Conservation (phyloP, 1,284 basidiomycete species). For the Cystobasidium pallidum region DNA sequence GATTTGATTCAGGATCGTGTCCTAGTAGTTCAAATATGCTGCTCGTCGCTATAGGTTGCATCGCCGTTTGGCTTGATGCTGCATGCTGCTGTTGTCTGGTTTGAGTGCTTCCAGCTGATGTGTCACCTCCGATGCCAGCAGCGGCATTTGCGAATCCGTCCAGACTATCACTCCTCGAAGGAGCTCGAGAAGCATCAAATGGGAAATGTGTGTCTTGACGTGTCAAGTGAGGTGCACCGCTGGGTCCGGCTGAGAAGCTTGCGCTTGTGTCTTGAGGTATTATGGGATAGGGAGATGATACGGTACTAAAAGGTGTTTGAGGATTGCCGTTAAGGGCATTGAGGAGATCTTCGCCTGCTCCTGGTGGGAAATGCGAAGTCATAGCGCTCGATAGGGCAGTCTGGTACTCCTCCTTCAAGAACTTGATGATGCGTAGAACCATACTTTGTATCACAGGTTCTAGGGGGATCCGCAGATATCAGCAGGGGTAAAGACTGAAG, state of each 20-base stretch:
- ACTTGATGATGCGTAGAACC: slow-evolving; percentile 83
- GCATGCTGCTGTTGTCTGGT: slow-evolving; percentile 15
- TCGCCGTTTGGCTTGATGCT: slow-evolving; percentile 6
- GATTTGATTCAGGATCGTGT: slow-evolving; percentile 27
- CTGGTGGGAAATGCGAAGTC: slow-evolving; percentile 68
- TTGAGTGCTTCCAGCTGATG: neutral
- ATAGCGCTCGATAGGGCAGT: slow-evolving; percentile 56
- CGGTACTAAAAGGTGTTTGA: slow-evolving; percentile 58
- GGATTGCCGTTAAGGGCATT: slow-evolving; percentile 64
- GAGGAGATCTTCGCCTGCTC: slow-evolving; percentile 76
- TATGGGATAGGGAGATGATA: slow-evolving; percentile 32
- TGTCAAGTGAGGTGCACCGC: slow-evolving; percentile 6
- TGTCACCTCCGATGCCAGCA: neutral
- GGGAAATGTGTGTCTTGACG: slow-evolving; percentile 30
- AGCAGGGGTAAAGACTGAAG: slow-evolving; percentile 1
- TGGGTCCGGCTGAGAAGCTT: slow-evolving; percentile 1
- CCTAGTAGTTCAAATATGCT: slow-evolving; percentile 40
- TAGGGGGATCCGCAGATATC: slow-evolving; percentile 54
- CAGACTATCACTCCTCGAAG: slow-evolving; percentile 12
- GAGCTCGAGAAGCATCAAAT: slow-evolving; percentile 28
- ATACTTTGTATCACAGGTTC: slow-evolving; percentile 95
- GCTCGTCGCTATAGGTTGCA: slow-evolving; percentile 33
- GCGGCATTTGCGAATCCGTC: slow-evolving; percentile 11
- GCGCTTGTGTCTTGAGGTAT: slow-evolving; percentile 45
- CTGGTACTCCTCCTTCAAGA: slow-evolving; percentile 86